These are phyloP conservation scores for Circinella minor DNA, from an alignment of 371 early-diverging fungal genomes.

Conservation along the genomic window DNA sequence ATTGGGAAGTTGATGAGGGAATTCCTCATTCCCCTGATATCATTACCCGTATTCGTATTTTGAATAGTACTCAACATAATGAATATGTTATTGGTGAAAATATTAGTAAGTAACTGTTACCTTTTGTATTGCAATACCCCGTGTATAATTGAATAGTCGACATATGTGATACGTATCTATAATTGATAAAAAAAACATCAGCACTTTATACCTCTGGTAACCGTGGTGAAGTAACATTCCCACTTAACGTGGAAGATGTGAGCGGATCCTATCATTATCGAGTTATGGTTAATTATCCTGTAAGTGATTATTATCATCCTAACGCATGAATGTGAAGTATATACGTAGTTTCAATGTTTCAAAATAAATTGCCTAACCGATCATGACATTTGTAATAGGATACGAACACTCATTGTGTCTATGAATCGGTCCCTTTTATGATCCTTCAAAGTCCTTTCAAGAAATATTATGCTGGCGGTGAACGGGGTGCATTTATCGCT, in stretches of 20 bases:
- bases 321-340: no score
- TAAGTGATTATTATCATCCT: neutral
- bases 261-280: conserved; percentile 30
- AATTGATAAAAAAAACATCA: neutral
- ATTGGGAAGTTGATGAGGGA: conserved; percentile 27
- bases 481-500: conserved; percentile 12
- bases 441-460: conserved; percentile 27
- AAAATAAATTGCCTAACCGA: no score
- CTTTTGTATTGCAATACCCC: neutral
- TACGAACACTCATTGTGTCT: conserved; percentile 31
- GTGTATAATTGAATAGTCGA: neutral
- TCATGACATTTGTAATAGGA: conserved; percentile 10
- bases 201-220: conserved; percentile 26
- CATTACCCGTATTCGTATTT: conserved; percentile 37
- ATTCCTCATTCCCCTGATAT: conserved; percentile 28
- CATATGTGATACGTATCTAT: neutral
- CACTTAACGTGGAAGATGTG: conserved; percentile 24
- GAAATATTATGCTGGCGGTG: conserved; percentile 21
- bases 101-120: conserved; percentile 22
- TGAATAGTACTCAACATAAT: conserved; percentile 33
- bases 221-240: conserved; percentile 21
- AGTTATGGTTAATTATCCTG: conserved; percentile 33
- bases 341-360: no score
- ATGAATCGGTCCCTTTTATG: conserved; percentile 35
- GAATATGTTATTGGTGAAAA: conserved; percentile 35